phyloP scores from a whole-genome alignment of 176 grass and related monocot species.

The Poa annua region DNA sequence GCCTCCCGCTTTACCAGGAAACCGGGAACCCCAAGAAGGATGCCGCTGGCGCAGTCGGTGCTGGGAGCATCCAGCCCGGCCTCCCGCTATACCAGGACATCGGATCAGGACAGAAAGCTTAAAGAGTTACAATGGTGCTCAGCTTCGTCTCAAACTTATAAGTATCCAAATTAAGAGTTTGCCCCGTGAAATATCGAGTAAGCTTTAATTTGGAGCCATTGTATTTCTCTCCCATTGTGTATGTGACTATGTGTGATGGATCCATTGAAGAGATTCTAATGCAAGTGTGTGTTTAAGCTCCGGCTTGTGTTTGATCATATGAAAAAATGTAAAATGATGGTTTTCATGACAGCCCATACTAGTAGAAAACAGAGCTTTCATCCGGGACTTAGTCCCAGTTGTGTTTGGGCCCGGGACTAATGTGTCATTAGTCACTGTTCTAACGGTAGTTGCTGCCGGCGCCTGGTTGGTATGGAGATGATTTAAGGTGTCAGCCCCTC shows the following conservation, averaged over 20 bases:
- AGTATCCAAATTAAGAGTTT: constrained; percentile 16
- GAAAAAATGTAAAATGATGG: background rate
- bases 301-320: background rate
- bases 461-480: too few species aligned
- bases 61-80: background rate
- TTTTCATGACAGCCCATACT: too few species aligned
- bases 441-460: too few species aligned
- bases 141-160: background rate
- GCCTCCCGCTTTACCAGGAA: constrained; percentile 11
- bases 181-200: background rate
- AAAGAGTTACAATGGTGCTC: background rate
- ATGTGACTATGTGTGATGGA: background rate
- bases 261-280: background rate
- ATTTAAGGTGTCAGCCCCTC: too few species aligned
- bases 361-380: too few species aligned
- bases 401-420: too few species aligned
- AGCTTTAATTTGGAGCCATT: background rate
- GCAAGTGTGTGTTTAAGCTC: background rate
- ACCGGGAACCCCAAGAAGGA: background rate
- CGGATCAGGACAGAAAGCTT: background rate
- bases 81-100: background rate
- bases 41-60: background rate
- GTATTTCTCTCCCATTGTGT: background rate
- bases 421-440: too few species aligned
- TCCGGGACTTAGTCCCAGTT: too few species aligned